These are phyloP conservation scores for Zelonia costaricensis DNA, from an alignment of 208 protist genomes.

Conservation along the genomic window DNA sequence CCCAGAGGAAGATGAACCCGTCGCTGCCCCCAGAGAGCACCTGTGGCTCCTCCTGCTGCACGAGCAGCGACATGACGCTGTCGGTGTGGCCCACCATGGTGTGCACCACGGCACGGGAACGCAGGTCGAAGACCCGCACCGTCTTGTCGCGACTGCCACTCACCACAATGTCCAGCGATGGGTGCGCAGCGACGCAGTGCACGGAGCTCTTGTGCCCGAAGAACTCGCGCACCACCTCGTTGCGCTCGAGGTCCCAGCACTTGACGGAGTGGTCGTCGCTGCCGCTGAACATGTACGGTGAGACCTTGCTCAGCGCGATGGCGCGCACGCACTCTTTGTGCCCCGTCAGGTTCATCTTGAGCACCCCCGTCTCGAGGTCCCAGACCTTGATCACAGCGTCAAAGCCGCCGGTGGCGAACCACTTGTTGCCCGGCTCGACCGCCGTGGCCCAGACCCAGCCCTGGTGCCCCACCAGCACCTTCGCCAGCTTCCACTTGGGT, in stretches of 20 bases:
- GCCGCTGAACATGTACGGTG: slow-evolving; percentile 99
- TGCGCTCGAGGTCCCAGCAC: slow-evolving; percentile 99
- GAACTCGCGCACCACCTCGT: slow-evolving; percentile 95
- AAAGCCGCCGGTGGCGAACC: slow-evolving; percentile 98
- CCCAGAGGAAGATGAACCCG: slow-evolving; percentile 94
- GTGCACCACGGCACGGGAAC: slow-evolving; percentile 75
- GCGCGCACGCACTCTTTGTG: slow-evolving; percentile 95
- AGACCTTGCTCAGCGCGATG: slow-evolving; percentile 87
- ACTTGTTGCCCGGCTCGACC: slow-evolving; percentile 99
- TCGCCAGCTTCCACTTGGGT: slow-evolving; percentile 94
- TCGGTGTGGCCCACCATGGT: slow-evolving; percentile 94
- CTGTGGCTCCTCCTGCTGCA: slow-evolving; percentile 93
- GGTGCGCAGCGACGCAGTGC: slow-evolving; percentile 94
- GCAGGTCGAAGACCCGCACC: slow-evolving; percentile 94
- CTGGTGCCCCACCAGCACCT: slow-evolving; percentile 89
- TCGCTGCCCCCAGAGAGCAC: slow-evolving; percentile 94
- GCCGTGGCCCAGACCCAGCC: slow-evolving; percentile 97
- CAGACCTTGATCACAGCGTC: slow-evolving; percentile 99
- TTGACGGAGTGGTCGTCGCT: slow-evolving; percentile 99
- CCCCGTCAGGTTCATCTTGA: slow-evolving; percentile 99
- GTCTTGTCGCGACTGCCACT: slow-evolving; percentile 97
- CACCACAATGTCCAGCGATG: slow-evolving; percentile 97
- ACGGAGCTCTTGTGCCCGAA: slow-evolving; percentile 97
- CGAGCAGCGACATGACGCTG: slow-evolving; percentile 90
- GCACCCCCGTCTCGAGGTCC: slow-evolving; percentile 95